These are phyloP conservation scores for Endotrypanum monterogeii DNA, from an alignment of 208 protist species.

Conservation along the genomic window DNA sequence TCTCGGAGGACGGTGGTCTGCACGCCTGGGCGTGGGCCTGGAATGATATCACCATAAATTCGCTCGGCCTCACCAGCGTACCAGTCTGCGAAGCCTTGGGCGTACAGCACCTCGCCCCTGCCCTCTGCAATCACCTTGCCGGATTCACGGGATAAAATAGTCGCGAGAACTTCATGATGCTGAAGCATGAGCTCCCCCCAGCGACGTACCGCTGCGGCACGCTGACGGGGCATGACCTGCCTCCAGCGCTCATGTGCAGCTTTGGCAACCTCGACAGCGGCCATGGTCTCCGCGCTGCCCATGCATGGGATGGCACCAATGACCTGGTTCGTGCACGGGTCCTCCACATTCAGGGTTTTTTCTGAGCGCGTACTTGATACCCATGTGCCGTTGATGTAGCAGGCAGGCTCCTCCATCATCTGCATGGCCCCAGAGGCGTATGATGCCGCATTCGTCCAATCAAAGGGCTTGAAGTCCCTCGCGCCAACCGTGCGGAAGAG, in stretches of 20 bases:
- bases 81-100: slow-evolving; percentile 76
- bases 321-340: slow-evolving; percentile 72
- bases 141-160: slow-evolving; percentile 76
- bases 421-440: slow-evolving; percentile 36
- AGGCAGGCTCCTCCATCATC: slow-evolving; percentile 46
- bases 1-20: slow-evolving; percentile 72
- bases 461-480: slow-evolving; percentile 39
- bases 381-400: slow-evolving; percentile 75
- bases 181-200: slow-evolving; percentile 69
- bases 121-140: slow-evolving; percentile 83
- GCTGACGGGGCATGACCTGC: slow-evolving; percentile 57
- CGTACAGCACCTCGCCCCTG: slow-evolving; percentile 70
- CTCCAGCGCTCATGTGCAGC: slow-evolving; percentile 68
- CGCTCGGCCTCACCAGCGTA: slow-evolving; percentile 87
- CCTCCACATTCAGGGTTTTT: slow-evolving; percentile 58
- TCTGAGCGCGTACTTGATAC: slow-evolving; percentile 23
- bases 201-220: slow-evolving; percentile 60
- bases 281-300: slow-evolving; percentile 43
- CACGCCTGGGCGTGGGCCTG: slow-evolving; percentile 45
- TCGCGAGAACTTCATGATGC: slow-evolving; percentile 48
- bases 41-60: slow-evolving; percentile 81
- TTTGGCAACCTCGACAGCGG: slow-evolving; percentile 63
- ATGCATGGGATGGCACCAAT: slow-evolving; percentile 67
- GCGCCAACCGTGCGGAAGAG: slow-evolving; percentile 25
- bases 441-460: slow-evolving; percentile 37